Evolutionary conservation across 2,329 filamentous ascomycete genomes (phyloP), one percentile per base, ranked within the genome.

Genomic region (Epichloe brachyelytri): DNA sequence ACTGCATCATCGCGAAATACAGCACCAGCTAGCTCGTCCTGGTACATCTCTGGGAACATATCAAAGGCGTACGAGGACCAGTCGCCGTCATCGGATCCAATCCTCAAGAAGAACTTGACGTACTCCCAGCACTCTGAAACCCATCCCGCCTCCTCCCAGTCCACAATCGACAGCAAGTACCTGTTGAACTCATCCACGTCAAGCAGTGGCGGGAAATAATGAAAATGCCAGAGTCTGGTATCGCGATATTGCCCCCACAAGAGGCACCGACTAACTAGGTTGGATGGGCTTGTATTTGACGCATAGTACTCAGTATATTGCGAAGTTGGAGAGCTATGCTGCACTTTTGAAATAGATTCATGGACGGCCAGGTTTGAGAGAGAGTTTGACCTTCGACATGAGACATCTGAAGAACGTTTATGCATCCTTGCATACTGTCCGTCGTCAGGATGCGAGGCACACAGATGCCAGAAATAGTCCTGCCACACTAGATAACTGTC

Each of bases 71-170:
- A 51, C 7, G 38, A 19, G 17, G 20, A 7, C 49, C 44, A 51
- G 44, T 48, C 49, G 11, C 44, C 44, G n/a, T 51, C 46, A 10
- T 43, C 41, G 4, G 14, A n/a, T 8, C 26, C 30, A 12, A 43
- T 33, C 10, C 26, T 41, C 37, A 49, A 17, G 36, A 49, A 49
- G 15, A 52, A 49, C 46, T 52, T 46, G 40, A 46, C 51, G 10
- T 46, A 52, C 3, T 52, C 51, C 37, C 41, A 52, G 26, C 46
- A 49, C 33, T 49, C 43, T 8, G 46, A 37, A 49, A 49, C 46
- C 46, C 36, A 52, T 19, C 43, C 46, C 12, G 46, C 51, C 15
- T 49, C 46, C 12, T 49, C 46, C 41, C 46, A 46, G 34, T 46
- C 46, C 33, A 52, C 26, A n/a, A 49, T 36, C 11, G 34, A 48